phyloP scores from a whole-genome alignment of 2,329 filamentous ascomycete genomes.

The Chaetomiaceae sp. region DNA sequence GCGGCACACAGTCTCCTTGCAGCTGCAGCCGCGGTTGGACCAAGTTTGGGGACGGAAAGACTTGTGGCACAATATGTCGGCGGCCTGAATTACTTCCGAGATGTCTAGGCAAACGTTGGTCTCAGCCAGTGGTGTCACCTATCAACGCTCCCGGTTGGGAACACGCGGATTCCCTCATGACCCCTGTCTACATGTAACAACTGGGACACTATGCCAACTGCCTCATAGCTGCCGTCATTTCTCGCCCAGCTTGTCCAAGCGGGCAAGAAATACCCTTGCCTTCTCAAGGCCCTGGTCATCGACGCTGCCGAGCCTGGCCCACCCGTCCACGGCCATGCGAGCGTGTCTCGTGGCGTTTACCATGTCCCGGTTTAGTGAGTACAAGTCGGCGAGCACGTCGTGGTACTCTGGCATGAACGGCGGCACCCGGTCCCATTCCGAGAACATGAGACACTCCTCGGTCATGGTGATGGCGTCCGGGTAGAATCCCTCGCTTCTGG shows the following conservation, averaged over 20 bases:
- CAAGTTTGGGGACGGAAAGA: too few species aligned
- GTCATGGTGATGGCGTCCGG: conserved; percentile 25
- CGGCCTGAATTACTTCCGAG: too few species aligned
- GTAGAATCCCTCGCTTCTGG: conserved; percentile 20
- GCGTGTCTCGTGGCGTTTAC: conserved; percentile 24
- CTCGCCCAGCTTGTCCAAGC: conserved; percentile 6
- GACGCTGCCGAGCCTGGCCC: conserved; percentile 24
- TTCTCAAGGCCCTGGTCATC: conserved; percentile 22
- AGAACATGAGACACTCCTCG: conserved; percentile 21
- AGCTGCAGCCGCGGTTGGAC: not conserved
- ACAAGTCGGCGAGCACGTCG: conserved; percentile 21
- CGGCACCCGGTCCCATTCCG: conserved; percentile 20
- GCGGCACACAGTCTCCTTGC: not conserved
- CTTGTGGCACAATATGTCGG: too few species aligned
- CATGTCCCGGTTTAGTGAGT: conserved; percentile 19
- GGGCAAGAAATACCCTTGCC: conserved; percentile 14
- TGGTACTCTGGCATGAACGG: conserved; percentile 21
- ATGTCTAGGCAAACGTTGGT: too few species aligned
- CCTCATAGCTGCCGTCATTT: too few species aligned
- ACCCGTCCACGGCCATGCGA: conserved; percentile 25
- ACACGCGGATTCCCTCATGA: too few species aligned
- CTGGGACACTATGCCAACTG: too few species aligned
- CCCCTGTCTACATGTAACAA: too few species aligned
- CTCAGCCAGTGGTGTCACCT: too few species aligned
- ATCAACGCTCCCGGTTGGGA: too few species aligned